Evolutionary conservation across 1,284 basidiomycete species (phyloP), one percentile per base, ranked within the genome.

Genomic region (Papiliotrema fonsecae): DNA sequence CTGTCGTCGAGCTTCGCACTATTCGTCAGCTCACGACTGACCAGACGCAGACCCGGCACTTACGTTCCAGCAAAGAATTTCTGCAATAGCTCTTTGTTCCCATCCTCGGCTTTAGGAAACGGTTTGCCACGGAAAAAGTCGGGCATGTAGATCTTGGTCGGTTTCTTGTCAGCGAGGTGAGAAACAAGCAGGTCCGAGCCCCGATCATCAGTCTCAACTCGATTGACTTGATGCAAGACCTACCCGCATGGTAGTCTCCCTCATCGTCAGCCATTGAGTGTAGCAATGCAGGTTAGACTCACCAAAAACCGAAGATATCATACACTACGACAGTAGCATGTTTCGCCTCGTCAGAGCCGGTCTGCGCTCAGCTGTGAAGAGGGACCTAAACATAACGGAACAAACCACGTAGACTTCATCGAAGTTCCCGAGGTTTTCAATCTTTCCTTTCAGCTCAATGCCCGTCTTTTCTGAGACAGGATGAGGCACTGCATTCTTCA

Each of bases 281-380:
- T 24, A 16, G 39, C 9, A n/a, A 16, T 11, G 18, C 19, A n/a
- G 18, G 16, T 10, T 1, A 3, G 3, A 51, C 62, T 54, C 43
- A 64, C 66, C 68, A 69, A 47, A 70, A 67, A 2, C 68, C 68
- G 49, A 70, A 70, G 51, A 70, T 65, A 28, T 63, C 62, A 36
- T 60, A 61, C 3, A 61, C 51, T 27, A 66, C 64, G 1, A 70
- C 62, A 11, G 66, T 46, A 3, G 68, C 68, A 41, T 65, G 60
- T 21, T 65, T 61, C 13, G 64, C 61, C 18, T 58, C 47, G 3
- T 64, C 61, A 1, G 62, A 58, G 4, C 68, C 68, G 22, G 62
- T 63, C 64, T 67, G 21, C 7, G 9, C 13, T 51, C 38, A 54
- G 44, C 38, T 2, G 3, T 6, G 25, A 22, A 30, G 35, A 21